Conservation (phyloP, 2,329 filamentous ascomycete genomes). For the Endothia cerciana region DNA sequence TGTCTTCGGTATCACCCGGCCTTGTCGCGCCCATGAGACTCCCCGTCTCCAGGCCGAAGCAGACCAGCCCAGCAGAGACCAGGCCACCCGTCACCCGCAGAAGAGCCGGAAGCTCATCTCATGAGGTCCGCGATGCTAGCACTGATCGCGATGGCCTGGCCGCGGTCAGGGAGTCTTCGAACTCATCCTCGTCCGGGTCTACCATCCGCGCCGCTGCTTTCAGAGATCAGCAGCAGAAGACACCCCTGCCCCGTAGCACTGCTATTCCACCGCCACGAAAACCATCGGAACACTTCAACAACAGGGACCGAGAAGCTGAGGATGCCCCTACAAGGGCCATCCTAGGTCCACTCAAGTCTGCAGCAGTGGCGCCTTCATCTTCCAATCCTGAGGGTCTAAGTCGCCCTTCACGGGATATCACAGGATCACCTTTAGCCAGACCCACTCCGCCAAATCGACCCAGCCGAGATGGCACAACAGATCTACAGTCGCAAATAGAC, state of each 20-base stretch:
- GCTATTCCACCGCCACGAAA: slow-evolving; percentile 66
- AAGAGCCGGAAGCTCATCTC: slow-evolving; percentile 58
- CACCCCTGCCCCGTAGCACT: slow-evolving; percentile 51
- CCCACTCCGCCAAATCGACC: slow-evolving; percentile 60
- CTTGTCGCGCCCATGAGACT: slow-evolving; percentile 54
- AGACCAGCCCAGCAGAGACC: slow-evolving; percentile 58
- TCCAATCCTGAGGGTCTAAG: no score
- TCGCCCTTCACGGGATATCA: slow-evolving; percentile 34
- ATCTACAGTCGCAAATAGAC: slow-evolving; percentile 60
- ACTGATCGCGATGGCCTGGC: slow-evolving; percentile 62
- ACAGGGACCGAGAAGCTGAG: slow-evolving; percentile 31
- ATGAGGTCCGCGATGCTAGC: slow-evolving; percentile 50
- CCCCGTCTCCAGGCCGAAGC: slow-evolving; percentile 52
- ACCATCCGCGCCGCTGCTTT: slow-evolving; percentile 62
- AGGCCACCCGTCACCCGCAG: slow-evolving; percentile 64
- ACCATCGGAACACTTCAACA: slow-evolving; percentile 60
- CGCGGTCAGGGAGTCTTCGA: slow-evolving; percentile 69
- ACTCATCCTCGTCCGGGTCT: slow-evolving; percentile 73
- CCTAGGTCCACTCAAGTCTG: slow-evolving; percentile 32
- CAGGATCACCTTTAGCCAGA: slow-evolving; percentile 37
- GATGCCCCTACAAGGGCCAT: slow-evolving; percentile 34
- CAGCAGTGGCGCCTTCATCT: no score
- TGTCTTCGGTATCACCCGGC: slow-evolving; percentile 74
- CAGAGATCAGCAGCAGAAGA: slow-evolving; percentile 50
- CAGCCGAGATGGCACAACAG: slow-evolving; percentile 69